Base-by-base conservation (phyloP, 352 stramenopile genomes). In the Phytophthora litchii region DNA sequence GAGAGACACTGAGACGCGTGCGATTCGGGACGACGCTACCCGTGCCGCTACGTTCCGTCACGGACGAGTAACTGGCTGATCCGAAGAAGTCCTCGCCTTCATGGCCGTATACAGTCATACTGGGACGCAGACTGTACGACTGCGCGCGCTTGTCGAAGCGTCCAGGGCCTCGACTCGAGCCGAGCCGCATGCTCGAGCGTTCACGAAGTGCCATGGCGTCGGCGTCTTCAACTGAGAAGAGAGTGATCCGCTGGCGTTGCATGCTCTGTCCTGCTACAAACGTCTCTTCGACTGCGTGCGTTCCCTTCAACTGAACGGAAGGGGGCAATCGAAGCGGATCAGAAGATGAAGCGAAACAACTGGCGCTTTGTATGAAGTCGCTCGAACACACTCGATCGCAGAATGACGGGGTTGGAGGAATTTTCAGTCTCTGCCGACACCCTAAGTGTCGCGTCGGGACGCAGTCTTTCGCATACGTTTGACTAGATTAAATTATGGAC, bases 161-260 rank as follows among this genome's bases (percentile, higher is more conserved):
- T 4, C 50, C 59, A 19, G 44, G 57, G 20, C 66, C 59, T 45
- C 67, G 70, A 49, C 60, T 76, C 0, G 62, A 76, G 42, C 43
- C 37, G 19, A 70, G 13, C 46, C 66, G 51, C 21, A 64, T 38
- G 14, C 63, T 72, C 13, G 70, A 70, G 69, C 80, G 80, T 48
- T 92, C 83, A 23, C 83, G 83, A 25, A 82, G 64, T 1, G 52
- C 83, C 80, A 92, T 89, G 60, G 83, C 83, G 51, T 82, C 66
- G 42, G 80, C 80, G 70, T 91, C 83, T 54, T 85, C 83, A 4
- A 61, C 66, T 7, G 83, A 83, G 52, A 92, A 89, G 34, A 92
- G 74, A 10, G 79, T 91, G 60, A 92, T 72, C 44, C 80, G 78
- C 64, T 85, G 78, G 37, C 76, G 77, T 20, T 89, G 72, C 66